Evolutionary conservation across 148 eudicot species (phyloP).

Genomic region (Silene latifolia): DNA sequence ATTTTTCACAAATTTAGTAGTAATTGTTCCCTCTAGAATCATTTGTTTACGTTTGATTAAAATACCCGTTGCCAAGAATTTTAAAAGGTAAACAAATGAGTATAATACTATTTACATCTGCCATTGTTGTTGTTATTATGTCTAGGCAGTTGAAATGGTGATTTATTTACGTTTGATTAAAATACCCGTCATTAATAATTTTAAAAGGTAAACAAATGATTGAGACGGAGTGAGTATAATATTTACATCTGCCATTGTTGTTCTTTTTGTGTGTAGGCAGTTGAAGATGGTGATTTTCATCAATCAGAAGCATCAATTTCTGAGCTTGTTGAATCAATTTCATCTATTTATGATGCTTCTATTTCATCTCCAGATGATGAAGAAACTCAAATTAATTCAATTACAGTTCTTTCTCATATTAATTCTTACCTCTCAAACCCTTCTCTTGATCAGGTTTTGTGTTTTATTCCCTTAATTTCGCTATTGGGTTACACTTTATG

Average conservation of each 20-base stretch:
- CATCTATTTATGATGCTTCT: slow-evolving; percentile 38
- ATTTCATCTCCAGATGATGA: slow-evolving; percentile 32
- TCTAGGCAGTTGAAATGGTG: slow-evolving; percentile 41
- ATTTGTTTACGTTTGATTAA: too few species aligned
- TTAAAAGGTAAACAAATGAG: too few species aligned
- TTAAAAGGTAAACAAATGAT: too few species aligned
- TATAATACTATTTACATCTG: neutral
- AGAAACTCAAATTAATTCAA: slow-evolving; percentile 26
- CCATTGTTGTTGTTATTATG: neutral
- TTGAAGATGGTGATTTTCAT: slow-evolving; percentile 34
- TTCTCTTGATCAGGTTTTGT: slow-evolving; percentile 50
- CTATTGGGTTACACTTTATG: neutral
- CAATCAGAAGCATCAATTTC: slow-evolving; percentile 34
- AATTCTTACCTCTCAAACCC: slow-evolving; percentile 41
- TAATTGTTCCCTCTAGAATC: too few species aligned
- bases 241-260: neutral
- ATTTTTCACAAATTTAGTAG: neutral
- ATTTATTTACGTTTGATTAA: slow-evolving; percentile 3
- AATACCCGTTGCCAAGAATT: too few species aligned
- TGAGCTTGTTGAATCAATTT: slow-evolving; percentile 45
- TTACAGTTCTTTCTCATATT: slow-evolving; percentile 37
- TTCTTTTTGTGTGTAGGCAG: slow-evolving; percentile 27
- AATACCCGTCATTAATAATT: too few species aligned
- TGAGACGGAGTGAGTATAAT: too few species aligned
- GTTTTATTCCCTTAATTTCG: neutral